Percentiles rank a stretch among this genome's conserved stretches.
Evolutionary conservation across 2,329 filamentous ascomycete species (phyloP).

Genomic region (Chrysoporthe puriensis): DNA sequence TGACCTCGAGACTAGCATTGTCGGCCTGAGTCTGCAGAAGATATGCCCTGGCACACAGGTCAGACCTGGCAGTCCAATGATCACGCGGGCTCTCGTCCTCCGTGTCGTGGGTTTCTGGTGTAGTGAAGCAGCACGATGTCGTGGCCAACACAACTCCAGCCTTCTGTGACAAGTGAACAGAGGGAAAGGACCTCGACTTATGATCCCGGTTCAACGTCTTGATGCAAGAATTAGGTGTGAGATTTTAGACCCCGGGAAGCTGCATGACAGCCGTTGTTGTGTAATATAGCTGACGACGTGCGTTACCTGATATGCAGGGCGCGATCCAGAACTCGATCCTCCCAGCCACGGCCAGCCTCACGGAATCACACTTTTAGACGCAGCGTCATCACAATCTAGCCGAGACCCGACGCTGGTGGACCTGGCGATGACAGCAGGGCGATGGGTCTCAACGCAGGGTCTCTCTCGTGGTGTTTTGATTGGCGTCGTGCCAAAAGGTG

Average conservation of each 20-base stretch:
- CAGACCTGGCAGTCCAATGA: too few relatives aligned
- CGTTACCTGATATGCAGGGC: not conserved
- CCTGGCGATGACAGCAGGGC: not conserved
- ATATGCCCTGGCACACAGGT: not conserved
- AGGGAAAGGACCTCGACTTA: not conserved
- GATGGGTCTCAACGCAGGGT: constrained; percentile 3
- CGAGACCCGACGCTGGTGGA: constrained; percentile 6
- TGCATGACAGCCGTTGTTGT: not conserved
- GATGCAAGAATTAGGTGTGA: not conserved
- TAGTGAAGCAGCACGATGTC: not conserved
- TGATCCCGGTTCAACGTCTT: not conserved
- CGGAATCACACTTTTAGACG: not conserved
- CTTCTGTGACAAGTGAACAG: not conserved
- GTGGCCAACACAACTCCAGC: not conserved
- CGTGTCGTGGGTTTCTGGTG: not conserved
- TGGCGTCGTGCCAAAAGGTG: not conserved
- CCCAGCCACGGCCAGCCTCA: constrained; percentile 17
- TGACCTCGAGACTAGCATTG: constrained; percentile 33
- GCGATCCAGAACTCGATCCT: constrained; percentile 6
- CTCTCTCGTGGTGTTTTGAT: not conserved
- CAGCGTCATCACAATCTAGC: constrained; percentile 13
- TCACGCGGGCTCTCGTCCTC: not conserved
- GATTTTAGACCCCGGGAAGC: not conserved
- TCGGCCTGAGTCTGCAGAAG: constrained; percentile 7
- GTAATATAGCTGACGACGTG: constrained; percentile 3